Evolutionary conservation across 345 rosid species (phyloP).

Genomic region (Ceriops decandra): DNA sequence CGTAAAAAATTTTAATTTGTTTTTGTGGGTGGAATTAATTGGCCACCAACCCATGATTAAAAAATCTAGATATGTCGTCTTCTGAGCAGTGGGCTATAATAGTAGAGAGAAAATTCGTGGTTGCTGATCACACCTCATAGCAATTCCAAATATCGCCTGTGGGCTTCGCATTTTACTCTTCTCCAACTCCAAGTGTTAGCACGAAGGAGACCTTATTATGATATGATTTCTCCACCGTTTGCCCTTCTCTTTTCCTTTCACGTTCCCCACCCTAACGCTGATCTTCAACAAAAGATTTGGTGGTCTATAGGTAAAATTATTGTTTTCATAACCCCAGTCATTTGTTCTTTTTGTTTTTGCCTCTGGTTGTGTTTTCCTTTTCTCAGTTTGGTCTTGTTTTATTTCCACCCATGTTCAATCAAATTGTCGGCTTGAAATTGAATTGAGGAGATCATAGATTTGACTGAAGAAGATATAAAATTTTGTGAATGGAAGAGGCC

Average conservation of each 20-base stretch:
- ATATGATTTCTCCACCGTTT: constrained; percentile 14
- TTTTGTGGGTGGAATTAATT: too few relatives aligned
- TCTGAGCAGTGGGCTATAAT: too few relatives aligned
- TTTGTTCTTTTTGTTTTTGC: constrained; percentile 13
- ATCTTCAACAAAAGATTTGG: constrained; percentile 13
- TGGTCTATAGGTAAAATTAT: not conserved
- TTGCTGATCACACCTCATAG: too few relatives aligned
- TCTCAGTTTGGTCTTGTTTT: too few relatives aligned
- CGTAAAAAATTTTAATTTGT: too few relatives aligned
- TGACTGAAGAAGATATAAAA: constrained; percentile 6
- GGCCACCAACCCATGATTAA: too few relatives aligned
- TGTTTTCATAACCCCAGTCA: constrained; percentile 17
- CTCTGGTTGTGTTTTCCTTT: not conserved
- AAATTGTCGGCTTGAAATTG: constrained; percentile 26
- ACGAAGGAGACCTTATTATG: not conserved
- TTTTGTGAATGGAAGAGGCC: constrained; percentile 52
- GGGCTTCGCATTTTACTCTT: too few relatives aligned
- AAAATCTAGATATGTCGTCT: too few relatives aligned
- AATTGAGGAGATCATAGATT: not conserved
- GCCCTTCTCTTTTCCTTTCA: constrained; percentile 13
- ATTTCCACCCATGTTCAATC: not conserved
- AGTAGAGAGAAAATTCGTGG: too few relatives aligned
- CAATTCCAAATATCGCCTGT: too few relatives aligned
- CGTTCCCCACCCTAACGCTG: not conserved
- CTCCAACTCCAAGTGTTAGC: too few relatives aligned